Evolutionary conservation across 257 asterid genomes (phyloP), one percentile per base, ranked within the genome.

Genomic region (Lantana camara): DNA sequence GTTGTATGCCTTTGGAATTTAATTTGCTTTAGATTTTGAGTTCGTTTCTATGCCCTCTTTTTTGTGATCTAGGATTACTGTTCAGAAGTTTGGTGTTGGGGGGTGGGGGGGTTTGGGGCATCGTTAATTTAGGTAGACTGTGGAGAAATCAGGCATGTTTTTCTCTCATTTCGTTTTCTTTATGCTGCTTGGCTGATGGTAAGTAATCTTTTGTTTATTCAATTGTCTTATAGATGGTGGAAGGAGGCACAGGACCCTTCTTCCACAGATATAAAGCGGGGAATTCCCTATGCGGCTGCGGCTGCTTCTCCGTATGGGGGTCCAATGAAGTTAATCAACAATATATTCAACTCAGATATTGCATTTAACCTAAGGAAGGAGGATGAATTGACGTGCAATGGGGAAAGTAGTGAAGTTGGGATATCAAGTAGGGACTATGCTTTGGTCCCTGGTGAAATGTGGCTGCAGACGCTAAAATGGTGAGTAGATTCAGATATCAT

Each of bases 391-490:
- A 67, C 67, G 42, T 54, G 68, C 80, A 77, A 68, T 59, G 73
- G 74, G 49, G 89, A 65, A 68, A 85, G 77, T 69, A 80, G 84
- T 29, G 97, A 88, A 75, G 83, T 69, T 53, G 95, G 90, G 62
- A 70, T 83, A 72, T 84, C 90, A 42, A 82, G 89, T 37, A 82
- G 91, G 71, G 96, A 88, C 77, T 94, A 83, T 77, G 97, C 96
- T 12, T 84, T 94, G 84, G 85, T 90, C 61, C 88, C 96, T 0
- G 92, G 86, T 14, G 89, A 84, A 27, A 76, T 82, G 75, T 94
- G 96, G 97, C 87, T 94, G 71, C 82, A 83, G 74, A 80, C 97
- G 22, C 95, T 94, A 68, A 94, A 94, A 79, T 90, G 99, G 83
- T 79, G 40, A 45, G 84, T 63, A 41, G 24, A 12, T 57, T 57